Evolutionary conservation across 129 eudicot genomes (phyloP), one percentile per base, ranked within the genome.

Genomic region (Tagetes erecta): DNA sequence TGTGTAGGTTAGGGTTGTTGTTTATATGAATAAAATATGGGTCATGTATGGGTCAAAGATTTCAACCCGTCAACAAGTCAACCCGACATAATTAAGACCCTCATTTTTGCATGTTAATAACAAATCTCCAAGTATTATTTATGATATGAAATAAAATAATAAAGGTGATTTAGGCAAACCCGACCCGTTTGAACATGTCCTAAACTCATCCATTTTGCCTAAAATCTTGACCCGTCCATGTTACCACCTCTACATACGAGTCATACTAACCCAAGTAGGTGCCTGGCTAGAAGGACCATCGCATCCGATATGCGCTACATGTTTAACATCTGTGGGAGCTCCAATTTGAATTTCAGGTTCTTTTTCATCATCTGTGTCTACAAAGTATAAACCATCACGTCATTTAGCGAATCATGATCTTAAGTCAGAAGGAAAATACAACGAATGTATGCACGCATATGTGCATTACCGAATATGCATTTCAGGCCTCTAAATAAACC

Each of bases 221-320:
- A 12, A 4, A 71, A 11, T 68, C 67, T 31, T 42, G 3, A 58
- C 58, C 68, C 10, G 33, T 47, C n/a, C 8, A 49, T 60, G 33
- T 58, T 45, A 74, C 70, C 78, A 62, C n/a, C 50, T 60, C 62
- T 30, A 75, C 72, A 44, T 34, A 50, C 6, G 27, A 42, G 14
- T n/a, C 46, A 20, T 83, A 86, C 83, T 72, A 81, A 89, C 95
- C 95, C 95, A 86, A 70, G 80, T 83, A 1, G 95, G 95, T 3
- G 82, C 67, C 36, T 64, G 77, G 34, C 81, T 63, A 8, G 95
- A 68, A 20, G 91, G 83, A 69, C 95, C 95, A 71, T 88, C 95
- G 67, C 79, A 79, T 79, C 95, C 95, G 20, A 88, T 86, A 34
- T 86, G 95, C 1, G 91, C 95, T 42, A 86, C 95, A 79, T 88